These are phyloP conservation scores for Akanthomyces lecanii DNA, from an alignment of 2,329 filamentous ascomycete species.

Conservation along the genomic window DNA sequence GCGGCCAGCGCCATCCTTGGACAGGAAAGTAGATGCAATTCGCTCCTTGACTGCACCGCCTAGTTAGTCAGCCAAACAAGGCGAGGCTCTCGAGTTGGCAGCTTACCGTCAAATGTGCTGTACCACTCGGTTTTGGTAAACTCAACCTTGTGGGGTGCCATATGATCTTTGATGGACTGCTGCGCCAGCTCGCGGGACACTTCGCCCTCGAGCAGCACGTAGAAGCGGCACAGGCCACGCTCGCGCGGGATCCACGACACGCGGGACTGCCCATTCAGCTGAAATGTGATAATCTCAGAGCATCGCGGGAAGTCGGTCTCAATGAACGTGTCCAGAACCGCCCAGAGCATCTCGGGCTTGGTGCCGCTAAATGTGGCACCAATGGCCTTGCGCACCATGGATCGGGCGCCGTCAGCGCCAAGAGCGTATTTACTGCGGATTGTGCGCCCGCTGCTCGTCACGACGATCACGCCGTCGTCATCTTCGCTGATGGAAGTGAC, in stretches of 20 bases:
- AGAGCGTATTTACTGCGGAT: constrained; percentile 40
- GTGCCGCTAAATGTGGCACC: constrained; percentile 40
- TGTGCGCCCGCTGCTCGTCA: constrained; percentile 29
- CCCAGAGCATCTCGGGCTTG: constrained; percentile 48
- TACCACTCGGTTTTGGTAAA: constrained; percentile 46
- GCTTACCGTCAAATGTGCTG: constrained; percentile 44
- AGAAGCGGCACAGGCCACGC: constrained; percentile 43
- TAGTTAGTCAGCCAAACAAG: not conserved
- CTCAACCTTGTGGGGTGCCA: constrained; percentile 39
- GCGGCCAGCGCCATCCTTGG: constrained; percentile 37
- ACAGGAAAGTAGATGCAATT: constrained; percentile 37
- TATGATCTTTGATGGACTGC: constrained; percentile 39
- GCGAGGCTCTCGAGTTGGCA: not conserved
- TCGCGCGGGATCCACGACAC: constrained; percentile 48
- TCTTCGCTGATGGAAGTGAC: constrained; percentile 51
- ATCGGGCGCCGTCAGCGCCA: constrained; percentile 51
- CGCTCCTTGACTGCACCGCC: constrained; percentile 35
- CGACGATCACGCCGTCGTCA: constrained; percentile 41
- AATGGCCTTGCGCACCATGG: constrained; percentile 39
- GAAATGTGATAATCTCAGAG: constrained; percentile 45
- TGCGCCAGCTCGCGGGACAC: constrained; percentile 38
- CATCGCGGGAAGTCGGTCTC: constrained; percentile 45
- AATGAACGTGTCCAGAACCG: constrained; percentile 44
- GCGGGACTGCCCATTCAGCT: constrained; percentile 41
- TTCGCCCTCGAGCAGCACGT: constrained; percentile 43